A percentile compares a stretch with the other conserved stretches of the same genome.
Evolutionary conservation across 345 rosid species (phyloP).

Genomic region (Aethionema arabicum): DNA sequence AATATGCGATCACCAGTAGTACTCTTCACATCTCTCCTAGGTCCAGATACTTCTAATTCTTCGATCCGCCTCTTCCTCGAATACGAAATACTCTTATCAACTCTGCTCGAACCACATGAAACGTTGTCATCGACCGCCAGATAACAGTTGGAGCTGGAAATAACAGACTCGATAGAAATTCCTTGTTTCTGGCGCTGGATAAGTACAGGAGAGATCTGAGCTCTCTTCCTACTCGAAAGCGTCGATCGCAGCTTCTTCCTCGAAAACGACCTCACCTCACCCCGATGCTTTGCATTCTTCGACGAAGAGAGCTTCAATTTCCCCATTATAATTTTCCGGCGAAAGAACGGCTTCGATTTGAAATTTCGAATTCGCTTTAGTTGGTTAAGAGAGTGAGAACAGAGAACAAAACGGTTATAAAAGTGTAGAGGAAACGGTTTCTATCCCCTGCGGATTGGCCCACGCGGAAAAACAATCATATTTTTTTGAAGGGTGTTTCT

Average conservation of each 20-base stretch:
- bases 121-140: slow-evolving; percentile 42
- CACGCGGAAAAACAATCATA: slow-evolving; percentile 22
- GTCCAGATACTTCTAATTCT: slow-evolving; percentile 39
- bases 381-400: slow-evolving; percentile 18
- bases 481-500: no score
- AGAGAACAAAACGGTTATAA: slow-evolving; percentile 30
- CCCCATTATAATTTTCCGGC: slow-evolving; percentile 10
- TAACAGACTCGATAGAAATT: slow-evolving; percentile 38
- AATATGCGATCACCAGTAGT: slow-evolving; percentile 30
- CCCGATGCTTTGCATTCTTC: slow-evolving; percentile 34
- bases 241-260: slow-evolving; percentile 57
- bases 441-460: slow-evolving; percentile 36
- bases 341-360: slow-evolving; percentile 25
- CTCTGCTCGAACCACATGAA: slow-evolving; percentile 50
- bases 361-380: slow-evolving; percentile 29
- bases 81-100: slow-evolving; percentile 28
- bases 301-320: slow-evolving; percentile 34
- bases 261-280: slow-evolving; percentile 28
- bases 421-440: slow-evolving; percentile 28
- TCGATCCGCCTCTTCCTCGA: slow-evolving; percentile 42
- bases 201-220: slow-evolving; percentile 42
- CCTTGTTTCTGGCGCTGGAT: slow-evolving; percentile 10
- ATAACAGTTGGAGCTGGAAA: slow-evolving; percentile 42
- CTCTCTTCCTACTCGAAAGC: slow-evolving; percentile 47
- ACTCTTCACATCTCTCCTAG: slow-evolving; percentile 22